phyloP scores from a whole-genome alignment of 495 filamentous ascomycete species.

The Aspergillus cristatus region DNA sequence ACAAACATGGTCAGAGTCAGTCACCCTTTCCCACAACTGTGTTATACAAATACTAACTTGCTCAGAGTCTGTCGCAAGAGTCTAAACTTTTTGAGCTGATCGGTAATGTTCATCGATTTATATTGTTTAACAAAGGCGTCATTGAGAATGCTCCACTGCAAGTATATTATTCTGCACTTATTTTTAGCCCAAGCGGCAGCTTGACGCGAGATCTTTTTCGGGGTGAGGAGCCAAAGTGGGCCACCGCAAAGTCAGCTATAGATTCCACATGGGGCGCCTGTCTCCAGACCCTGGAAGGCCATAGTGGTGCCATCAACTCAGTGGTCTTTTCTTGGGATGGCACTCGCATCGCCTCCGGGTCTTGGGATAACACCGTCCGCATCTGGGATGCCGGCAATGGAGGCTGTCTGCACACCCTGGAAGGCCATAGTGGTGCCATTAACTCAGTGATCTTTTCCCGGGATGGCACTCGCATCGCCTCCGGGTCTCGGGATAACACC shows the following conservation, averaged over 20 bases:
- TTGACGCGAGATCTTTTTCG: slow-evolving; percentile 13
- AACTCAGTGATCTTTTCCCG: slow-evolving; percentile 5
- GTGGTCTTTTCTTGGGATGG: slow-evolving; percentile 4
- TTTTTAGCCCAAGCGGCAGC: slow-evolving; percentile 20
- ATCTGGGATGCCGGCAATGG: slow-evolving; percentile 15
- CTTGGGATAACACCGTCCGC: slow-evolving; percentile 1
- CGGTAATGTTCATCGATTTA: slow-evolving; percentile 21
- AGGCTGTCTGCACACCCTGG: neutral
- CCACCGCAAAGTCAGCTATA: slow-evolving; percentile 7
- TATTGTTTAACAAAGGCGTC: slow-evolving; percentile 10
- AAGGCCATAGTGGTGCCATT: slow-evolving; percentile 1
- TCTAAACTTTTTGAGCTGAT: slow-evolving; percentile 12
- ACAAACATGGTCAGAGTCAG: slow-evolving; percentile 7
- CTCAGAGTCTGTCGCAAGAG: neutral
- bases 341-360: slow-evolving; percentile 6
- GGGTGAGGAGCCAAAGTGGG: slow-evolving; percentile 9
- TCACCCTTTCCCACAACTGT: slow-evolving; percentile 1
- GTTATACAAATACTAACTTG: neutral
- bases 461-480: slow-evolving; percentile 5
- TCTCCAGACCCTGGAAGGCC: slow-evolving; percentile 7
- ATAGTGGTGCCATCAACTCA: neutral
- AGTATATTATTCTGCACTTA: slow-evolving; percentile 19
- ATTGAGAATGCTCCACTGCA: slow-evolving; percentile 25
- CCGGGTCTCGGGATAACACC: slow-evolving; percentile 3
- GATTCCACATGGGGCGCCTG: slow-evolving; percentile 8